These are phyloP conservation scores for Hebeloma cylindrosporum DNA, from an alignment of 768 basidiomycete genomes.

Conservation along the genomic window DNA sequence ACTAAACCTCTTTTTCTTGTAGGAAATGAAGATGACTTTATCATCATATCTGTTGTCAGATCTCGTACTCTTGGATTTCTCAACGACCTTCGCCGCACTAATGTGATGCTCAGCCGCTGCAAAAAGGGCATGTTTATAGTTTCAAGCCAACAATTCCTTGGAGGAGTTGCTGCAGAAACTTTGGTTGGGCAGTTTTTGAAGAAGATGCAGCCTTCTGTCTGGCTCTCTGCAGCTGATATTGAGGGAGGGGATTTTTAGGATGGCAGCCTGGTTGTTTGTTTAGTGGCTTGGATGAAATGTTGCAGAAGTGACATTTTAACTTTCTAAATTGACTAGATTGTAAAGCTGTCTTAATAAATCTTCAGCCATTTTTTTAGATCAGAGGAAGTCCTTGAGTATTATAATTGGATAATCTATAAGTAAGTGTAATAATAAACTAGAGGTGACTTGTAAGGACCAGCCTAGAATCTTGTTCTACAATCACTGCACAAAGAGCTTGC, in stretches of 20 bases:
- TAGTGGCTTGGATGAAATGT: not conserved
- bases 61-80: constrained; percentile 65
- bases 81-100: constrained; percentile 61
- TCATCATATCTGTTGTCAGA: constrained; percentile 72
- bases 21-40: constrained; percentile 85
- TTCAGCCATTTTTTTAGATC: not conserved
- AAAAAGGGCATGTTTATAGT: constrained; percentile 77
- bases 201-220: constrained; percentile 30
- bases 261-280: not conserved
- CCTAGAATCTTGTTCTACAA: constrained; percentile 16
- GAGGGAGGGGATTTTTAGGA: constrained; percentile 30
- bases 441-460: constrained; percentile 28
- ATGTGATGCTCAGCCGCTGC: constrained; percentile 88
- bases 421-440: too few relatives aligned
- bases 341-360: constrained; percentile 4
- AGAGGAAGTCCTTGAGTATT: not conserved
- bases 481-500: constrained; percentile 48
- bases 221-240: constrained; percentile 29
- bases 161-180: constrained; percentile 46
- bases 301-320: constrained; percentile 3
- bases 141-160: constrained; percentile 59
- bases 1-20: constrained; percentile 4
- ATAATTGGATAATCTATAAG: too few relatives aligned
- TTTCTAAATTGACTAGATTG: too few relatives aligned
- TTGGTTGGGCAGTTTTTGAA: constrained; percentile 44